phyloP scores from a whole-genome alignment of 495 filamentous ascomycete genomes.

The Entonaema liquescens region DNA sequence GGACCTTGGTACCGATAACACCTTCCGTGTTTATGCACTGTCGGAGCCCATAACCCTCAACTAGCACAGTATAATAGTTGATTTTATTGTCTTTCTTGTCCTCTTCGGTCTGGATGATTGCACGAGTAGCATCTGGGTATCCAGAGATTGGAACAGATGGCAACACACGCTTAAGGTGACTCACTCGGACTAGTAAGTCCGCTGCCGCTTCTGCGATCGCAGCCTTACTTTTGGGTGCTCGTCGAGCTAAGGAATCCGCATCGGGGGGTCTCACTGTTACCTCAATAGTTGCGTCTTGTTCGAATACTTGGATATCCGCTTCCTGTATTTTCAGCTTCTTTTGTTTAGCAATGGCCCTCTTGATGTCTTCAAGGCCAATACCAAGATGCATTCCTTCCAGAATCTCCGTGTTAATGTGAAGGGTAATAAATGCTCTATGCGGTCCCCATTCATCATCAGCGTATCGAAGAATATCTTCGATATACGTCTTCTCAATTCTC shows the following conservation, averaged over 20 bases:
- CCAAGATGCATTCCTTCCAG: constrained; percentile 82
- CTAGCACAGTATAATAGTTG: constrained; percentile 75
- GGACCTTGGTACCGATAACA: constrained; percentile 74
- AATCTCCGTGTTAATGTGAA: constrained; percentile 79
- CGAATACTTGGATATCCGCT: constrained; percentile 58
- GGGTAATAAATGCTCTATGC: constrained; percentile 73
- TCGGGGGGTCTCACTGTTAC: constrained; percentile 63
- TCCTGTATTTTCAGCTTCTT: constrained; percentile 77
- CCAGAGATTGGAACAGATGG: constrained; percentile 84
- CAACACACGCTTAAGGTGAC: constrained; percentile 81
- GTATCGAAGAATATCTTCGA: constrained; percentile 75
- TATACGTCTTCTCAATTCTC: constrained; percentile 87
- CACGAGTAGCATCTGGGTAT: constrained; percentile 83
- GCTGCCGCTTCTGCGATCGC: constrained; percentile 60
- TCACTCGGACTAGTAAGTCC: constrained; percentile 82
- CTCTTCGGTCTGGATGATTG: constrained; percentile 78
- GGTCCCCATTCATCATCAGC: constrained; percentile 85
- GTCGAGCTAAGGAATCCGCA: constrained; percentile 52
- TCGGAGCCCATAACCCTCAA: constrained; percentile 92
- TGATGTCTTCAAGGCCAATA: constrained; percentile 73
- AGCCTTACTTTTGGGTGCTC: constrained; percentile 63
- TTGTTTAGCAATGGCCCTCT: constrained; percentile 72
- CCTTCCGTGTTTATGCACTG: constrained; percentile 92
- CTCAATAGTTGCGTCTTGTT: constrained; percentile 60
- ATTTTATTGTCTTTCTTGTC: constrained; percentile 55